Evolutionary conservation across 1,284 basidiomycete genomes (phyloP), one percentile per base, ranked within the genome.

Genomic region (Melanopsichium pennsylvanicum): DNA sequence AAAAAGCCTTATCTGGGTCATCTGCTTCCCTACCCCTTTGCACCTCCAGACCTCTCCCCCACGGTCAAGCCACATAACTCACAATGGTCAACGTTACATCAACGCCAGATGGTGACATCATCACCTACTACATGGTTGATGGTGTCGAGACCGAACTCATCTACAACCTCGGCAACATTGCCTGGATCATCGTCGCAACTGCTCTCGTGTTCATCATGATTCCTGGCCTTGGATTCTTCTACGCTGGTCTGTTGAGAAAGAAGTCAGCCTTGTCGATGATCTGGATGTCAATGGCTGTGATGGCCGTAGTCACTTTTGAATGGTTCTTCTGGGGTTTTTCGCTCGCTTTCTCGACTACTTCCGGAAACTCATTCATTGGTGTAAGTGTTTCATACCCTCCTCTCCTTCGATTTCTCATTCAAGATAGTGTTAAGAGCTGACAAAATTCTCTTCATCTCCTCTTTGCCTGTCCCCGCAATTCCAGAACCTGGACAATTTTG

Each of bases 251-350:
- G 6, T 81, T 89, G 40, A 85, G 91, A 47, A 86, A 91, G 37
- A 96, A 96, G 83, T 96, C 94, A 75, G 94, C 93, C 0, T 85
- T 97, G 8, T 92, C 90, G 18, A 93, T 95, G 91, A 89, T 97
- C 39, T 93, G 88, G 83, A 84, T 93, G 21, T 88, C 87, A 42
- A 87, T 96, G 85, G 88, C 88, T 79, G 87, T 88, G 12, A 81
- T 93, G 32, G 88, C 87, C 0, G 85, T 91, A 48, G 89, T 88
- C 18, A 88, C 89, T 1, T 89, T 90, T 81, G 87, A 89, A 78
- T 83, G 81, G 78, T 82, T 81, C 64, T 80, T 81, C 52, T 83
- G 74, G 79, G 79, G 79, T 37, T 79, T 72, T 66, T 79, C 77
- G 27, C 75, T 81, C 38, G 76, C 85, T 5, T 86, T 86, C 73